Evolutionary conservation across 1,139 yeast genomes (phyloP), one percentile per base, ranked within the genome.

Genomic region (Petasospora rhodanensis): DNA sequence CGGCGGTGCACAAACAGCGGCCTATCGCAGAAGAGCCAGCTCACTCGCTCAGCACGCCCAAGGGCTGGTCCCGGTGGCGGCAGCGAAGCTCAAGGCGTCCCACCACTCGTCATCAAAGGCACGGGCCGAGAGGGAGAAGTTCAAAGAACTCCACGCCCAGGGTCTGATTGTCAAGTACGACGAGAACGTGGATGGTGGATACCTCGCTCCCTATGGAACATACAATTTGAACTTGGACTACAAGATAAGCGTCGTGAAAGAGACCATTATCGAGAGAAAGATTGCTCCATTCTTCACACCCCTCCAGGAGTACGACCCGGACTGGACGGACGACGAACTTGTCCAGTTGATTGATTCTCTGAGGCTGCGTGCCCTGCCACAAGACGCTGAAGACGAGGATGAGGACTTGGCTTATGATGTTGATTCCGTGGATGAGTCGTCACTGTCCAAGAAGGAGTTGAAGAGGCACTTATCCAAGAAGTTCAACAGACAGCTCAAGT

Each of bases 261-360:
- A 63, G 17, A 61, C 84, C 24, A 82, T 89, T 6, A 59, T 74
- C 21, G 70, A 70, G 12, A 70, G 98, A 27, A 71, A 70, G 45
- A 52, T 91, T 29, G 89, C 97, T 0, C 97, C 98, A 1, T 91
- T 91, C 56, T 91, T 75, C 55, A 82, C 89, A 4, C 97, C 97
- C 0, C 63, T 91, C 33, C 86, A 84, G 50, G 96, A 86, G 51
- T 84, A 71, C 52, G 79, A 82, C 40, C 75, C 69, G n/a, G 46
- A 58, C 16, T 85, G 96, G 96, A 61, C 76, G 2, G 85, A 81
- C 46, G 73, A 75, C 5, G 86, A 85, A 56, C 58, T 89, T 18
- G 54, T 81, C 22, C 58, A 73, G 8, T 68, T 79, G 22, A 60
- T 85, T 17, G 62, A 62, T 29, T 73, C 72, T 26, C 55, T 73